Percentiles rank a stretch among this genome's conserved stretches.
Evolutionary conservation across 2,329 filamentous ascomycete species (phyloP).

Genomic region (Verticillium longisporum): DNA sequence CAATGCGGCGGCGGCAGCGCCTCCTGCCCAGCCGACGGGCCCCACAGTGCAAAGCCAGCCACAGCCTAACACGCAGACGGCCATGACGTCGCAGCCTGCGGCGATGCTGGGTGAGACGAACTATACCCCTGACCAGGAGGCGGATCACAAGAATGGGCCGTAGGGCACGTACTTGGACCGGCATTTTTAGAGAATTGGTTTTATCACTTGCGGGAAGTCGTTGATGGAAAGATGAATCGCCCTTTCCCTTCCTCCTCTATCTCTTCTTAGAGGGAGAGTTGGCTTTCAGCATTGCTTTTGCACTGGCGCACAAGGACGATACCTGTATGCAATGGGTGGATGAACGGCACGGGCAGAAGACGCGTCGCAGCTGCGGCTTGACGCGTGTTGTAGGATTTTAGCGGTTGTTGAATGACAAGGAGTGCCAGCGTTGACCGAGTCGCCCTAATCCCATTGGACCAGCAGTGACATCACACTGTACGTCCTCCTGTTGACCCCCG

Average conservation of each 20-base stretch:
- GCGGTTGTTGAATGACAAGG: not conserved
- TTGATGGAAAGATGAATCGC: not conserved
- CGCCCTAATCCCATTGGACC: not conserved
- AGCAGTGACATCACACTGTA: not conserved
- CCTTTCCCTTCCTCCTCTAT: not conserved
- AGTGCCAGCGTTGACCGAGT: not conserved
- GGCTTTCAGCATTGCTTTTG: not conserved
- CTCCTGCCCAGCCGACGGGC: slow-evolving; percentile 31
- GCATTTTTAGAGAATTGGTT: not conserved
- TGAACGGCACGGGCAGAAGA: not conserved
- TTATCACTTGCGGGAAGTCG: not conserved
- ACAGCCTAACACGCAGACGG: slow-evolving; percentile 46
- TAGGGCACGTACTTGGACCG: not conserved
- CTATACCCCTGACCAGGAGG: slow-evolving; percentile 56
- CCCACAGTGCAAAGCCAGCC: slow-evolving; percentile 52
- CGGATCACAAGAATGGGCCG: slow-evolving; percentile 1
- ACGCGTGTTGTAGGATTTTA: not conserved
- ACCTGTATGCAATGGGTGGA: not conserved
- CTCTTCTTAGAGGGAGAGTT: not conserved
- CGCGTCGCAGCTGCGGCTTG: not conserved
- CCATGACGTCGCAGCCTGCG: slow-evolving; percentile 48
- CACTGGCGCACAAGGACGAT: not conserved
- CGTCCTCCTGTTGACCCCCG: not conserved
- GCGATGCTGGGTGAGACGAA: slow-evolving; percentile 62
- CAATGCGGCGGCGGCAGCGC: slow-evolving; percentile 25